Evolutionary conservation across 306 rosid species (phyloP).

Genomic region (Sicyos baderoa): DNA sequence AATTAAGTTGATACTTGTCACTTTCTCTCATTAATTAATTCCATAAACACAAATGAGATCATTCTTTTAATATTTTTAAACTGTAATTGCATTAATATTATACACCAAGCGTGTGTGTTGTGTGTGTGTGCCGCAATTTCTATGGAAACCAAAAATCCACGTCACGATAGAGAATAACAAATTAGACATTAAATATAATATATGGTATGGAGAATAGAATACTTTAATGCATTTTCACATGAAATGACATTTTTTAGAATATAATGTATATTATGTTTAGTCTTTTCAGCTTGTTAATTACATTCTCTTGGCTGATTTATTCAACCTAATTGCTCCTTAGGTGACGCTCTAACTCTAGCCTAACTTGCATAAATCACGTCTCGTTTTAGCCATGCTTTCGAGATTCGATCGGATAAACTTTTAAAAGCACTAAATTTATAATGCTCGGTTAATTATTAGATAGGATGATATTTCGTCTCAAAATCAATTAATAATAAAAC

Average conservation of each 20-base stretch:
- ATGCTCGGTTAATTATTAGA: too few relatives aligned
- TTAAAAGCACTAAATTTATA: too few relatives aligned
- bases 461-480: too few relatives aligned
- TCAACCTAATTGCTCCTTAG: neutral
- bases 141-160: neutral
- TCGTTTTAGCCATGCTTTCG: neutral
- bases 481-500: too few relatives aligned
- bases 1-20: too few relatives aligned
- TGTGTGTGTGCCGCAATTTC: constrained; percentile 4
- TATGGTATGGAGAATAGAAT: constrained; percentile 7
- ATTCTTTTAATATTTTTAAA: neutral
- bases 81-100: neutral
- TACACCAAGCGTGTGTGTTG: neutral
- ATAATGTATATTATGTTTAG: neutral
- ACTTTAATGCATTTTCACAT: constrained; percentile 5
- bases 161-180: constrained; percentile 7
- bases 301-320: neutral
- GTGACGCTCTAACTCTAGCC: neutral
- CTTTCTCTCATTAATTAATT: too few relatives aligned
- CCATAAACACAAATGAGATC: too few relatives aligned
- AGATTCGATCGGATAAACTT: too few relatives aligned
- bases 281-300: neutral
- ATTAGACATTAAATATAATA: neutral
- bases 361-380: neutral
- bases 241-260: neutral